phyloP scores from a whole-genome alignment of 148 eudicot species.

The Chenopodium album region DNA sequence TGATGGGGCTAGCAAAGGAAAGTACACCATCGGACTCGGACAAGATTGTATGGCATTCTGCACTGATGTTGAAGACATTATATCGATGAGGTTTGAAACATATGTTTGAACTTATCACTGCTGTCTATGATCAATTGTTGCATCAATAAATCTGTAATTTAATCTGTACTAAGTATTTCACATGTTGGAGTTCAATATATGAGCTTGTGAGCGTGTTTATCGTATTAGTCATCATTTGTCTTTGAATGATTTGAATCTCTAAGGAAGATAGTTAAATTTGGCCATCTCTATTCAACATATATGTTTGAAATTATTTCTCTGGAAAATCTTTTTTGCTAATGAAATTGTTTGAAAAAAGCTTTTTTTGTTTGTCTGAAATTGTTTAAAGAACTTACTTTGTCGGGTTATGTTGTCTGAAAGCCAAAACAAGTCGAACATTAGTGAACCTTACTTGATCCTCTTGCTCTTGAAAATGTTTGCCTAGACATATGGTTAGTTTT shows the following conservation, averaged over 20 bases:
- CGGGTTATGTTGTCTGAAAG: too few relatives aligned
- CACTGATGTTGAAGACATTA: slow-evolving; percentile 95
- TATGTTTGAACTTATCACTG: not conserved
- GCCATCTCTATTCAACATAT: too few relatives aligned
- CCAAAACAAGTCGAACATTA: too few relatives aligned
- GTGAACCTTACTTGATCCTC: not conserved
- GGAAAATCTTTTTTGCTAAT: too few relatives aligned
- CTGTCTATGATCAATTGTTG: not conserved
- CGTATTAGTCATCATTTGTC: not conserved
- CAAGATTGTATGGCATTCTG: slow-evolving; percentile 99
- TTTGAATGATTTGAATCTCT: not conserved
- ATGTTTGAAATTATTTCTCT: too few relatives aligned
- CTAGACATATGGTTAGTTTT: not conserved
- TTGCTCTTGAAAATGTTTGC: not conserved
- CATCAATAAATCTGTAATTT: not conserved
- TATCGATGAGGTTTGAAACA: slow-evolving; percentile 80
- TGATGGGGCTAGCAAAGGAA: slow-evolving; percentile 97
- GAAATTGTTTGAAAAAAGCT: too few relatives aligned
- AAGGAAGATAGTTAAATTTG: not conserved
- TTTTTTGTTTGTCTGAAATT: too few relatives aligned
- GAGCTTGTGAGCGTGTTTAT: not conserved
- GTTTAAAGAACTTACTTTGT: too few relatives aligned
- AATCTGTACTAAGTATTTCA: not conserved
- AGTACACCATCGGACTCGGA: slow-evolving; percentile 98
- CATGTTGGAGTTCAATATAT: not conserved